Percentiles rank a stretch among this genome's conserved stretches.
These are phyloP conservation scores for Auxenochlorella pyrenoidosa DNA, from an alignment of 139 green algal genomes.

Conservation along the genomic window DNA sequence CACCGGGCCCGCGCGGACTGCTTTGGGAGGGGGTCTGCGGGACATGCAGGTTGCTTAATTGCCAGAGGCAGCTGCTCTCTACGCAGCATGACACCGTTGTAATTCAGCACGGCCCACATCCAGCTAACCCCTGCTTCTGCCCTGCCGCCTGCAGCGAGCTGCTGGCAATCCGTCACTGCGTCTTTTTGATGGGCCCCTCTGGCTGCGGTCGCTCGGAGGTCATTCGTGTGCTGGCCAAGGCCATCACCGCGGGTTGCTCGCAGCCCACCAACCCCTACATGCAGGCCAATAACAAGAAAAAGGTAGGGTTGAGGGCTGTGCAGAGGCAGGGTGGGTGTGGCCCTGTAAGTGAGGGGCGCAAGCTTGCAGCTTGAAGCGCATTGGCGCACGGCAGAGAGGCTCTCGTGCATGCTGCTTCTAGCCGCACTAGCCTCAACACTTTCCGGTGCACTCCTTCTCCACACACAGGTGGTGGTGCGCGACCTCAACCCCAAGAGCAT, in stretches of 20 bases:
- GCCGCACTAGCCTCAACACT: no score
- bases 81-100: no score
- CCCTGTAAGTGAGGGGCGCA: neutral
- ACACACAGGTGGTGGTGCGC: slow-evolving; percentile 86
- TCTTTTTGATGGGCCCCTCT: slow-evolving; percentile 90
- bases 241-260: slow-evolving; percentile 76
- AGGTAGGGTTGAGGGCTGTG: slow-evolving; percentile 54
- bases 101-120: no score
- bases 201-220: slow-evolving; percentile 91
- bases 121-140: neutral
- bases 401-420: no score
- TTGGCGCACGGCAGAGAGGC: no score
- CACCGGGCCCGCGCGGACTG: no score
- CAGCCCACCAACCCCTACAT: slow-evolving; percentile 88
- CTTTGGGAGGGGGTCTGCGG: no score
- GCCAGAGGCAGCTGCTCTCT: no score
- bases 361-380: no score
- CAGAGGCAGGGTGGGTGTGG: neutral
- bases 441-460: no score
- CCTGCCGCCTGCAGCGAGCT: slow-evolving; percentile 44
- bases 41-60: no score
- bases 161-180: slow-evolving; percentile 87
- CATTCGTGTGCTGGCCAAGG: slow-evolving; percentile 84
- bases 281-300: slow-evolving; percentile 86
- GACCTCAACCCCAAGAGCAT: slow-evolving; percentile 94